Base-by-base conservation (phyloP, 75 land plant species). In the Sequoia sempervirens region DNA sequence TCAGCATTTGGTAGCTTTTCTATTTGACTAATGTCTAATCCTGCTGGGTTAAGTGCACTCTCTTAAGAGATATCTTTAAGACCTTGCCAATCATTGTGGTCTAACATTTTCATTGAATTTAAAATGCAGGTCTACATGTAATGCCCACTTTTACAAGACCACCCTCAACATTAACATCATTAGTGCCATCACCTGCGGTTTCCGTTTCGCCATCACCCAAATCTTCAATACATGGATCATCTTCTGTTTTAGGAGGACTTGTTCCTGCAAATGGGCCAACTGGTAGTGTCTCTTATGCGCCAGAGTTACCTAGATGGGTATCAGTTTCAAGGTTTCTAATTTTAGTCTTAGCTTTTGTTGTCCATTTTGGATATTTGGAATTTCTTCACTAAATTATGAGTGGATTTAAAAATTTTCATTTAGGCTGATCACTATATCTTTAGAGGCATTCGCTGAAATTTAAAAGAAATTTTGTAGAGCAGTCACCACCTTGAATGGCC, bases 121-220 rank as follows among this genome's bases (percentile, higher is more conserved):
- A 8, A 38, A 18, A 34, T 89, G 79, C 90, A 92, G 94, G 86
- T 54, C 30, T 81, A 6, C 91, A 91, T 76, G 85, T 84, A 82
- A 86, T 88, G 79, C 91, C 92, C 11, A 80, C 88, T 9, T 82
- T 93, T 58, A 52, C 86, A 82, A 80, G 86, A 4, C 95, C 93
- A 74, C 93, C 95, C n/a, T 74, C 92, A 15, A 28, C 84, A 73
- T 64, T 85, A 72, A 56, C 37, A 15, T 74, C 86, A 20, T 79
- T 84, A 30, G 41, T 83, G 26, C 78, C 85, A 30, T 26, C 86
- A 45, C 87, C 85, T 34, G 85, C 85, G 38, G n/a, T 82, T 40
- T 26, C 76, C 38, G 13, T 82, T 40, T 26, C 76, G 38, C 4
- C 80, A 72, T 82, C 41, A 13, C 93, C 90, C 7, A 86, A 32